Evolutionary conservation across 805 yeast genomes (phyloP), one percentile per base, ranked within the genome.

Genomic region (Suhomyces sp.): DNA sequence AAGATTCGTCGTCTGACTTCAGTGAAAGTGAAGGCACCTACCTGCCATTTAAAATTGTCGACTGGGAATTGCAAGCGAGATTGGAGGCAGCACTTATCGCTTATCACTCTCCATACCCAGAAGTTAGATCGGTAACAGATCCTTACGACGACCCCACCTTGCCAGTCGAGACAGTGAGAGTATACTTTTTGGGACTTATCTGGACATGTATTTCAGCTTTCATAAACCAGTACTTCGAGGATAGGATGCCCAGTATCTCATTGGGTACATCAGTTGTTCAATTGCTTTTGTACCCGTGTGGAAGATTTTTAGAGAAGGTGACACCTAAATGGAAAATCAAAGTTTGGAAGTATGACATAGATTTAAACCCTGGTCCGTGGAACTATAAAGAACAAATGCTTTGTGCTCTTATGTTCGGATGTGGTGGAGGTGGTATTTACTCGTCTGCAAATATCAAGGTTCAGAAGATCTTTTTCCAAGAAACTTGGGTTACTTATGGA

Each of bases 131-230:
- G 6, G 68, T 66, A 24, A 63, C 76, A 24, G 61, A 58, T 37
- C 62, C 62, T 3, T 58, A 49, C 17, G 63, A 60, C 17, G 62
- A 60, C 39, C 53, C 76, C 12, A 57, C 60, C 5, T 52, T 66
- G 46, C 60, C 60, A 9, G 63, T 65, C 33, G 76, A 77, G 65
- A 75, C 79, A 4, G 48, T 72, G 48, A 63, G 80, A 59, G 61
- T 58, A 5, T 60, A 60, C 47, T n/a, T 58, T 41, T 44, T 57
- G n/a, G 63, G 61, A 8, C 50, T 60, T 4, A 46, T 60, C 37
- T 60, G 61, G 61, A 54, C 59, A 1, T 53, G 48, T 10, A 50
- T 60, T 20, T 57, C 58, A 2, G 43, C 59, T 2, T 53, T 60
- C 27, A 31, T 60, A 21, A 57, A 60, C 44, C 56, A 58, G 44